Conservation (phyloP, 257 asterid genomes). For the Paulownia fortunei region DNA sequence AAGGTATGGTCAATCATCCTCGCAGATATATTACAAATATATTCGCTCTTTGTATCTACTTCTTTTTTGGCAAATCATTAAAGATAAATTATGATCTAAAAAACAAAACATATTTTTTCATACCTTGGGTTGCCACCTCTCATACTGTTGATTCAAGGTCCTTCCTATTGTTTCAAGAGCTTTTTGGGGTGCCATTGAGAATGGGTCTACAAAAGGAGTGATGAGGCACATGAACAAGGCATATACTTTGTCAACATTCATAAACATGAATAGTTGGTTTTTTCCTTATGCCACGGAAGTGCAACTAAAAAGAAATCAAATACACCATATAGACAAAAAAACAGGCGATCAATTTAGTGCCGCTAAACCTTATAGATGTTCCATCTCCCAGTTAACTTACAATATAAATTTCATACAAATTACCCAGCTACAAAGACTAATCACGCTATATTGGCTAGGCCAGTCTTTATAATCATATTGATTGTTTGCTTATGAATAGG, state of each 20-base stretch:
- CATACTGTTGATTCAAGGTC: constrained; percentile 61
- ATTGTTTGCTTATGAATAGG: not conserved
- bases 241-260: constrained; percentile 1
- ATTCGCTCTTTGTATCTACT: not conserved
- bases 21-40: constrained; percentile 18
- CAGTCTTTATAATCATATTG: too few relatives aligned
- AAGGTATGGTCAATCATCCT: constrained; percentile 17
- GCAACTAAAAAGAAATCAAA: not conserved
- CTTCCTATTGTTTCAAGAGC: constrained; percentile 62
- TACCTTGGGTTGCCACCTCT: constrained; percentile 88
- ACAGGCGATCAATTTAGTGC: not conserved
- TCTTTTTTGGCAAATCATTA: constrained; percentile 3
- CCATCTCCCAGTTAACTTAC: not conserved
- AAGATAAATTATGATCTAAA: not conserved
- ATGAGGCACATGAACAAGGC: constrained; percentile 32
- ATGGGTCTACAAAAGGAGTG: constrained; percentile 66
- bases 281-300: not conserved
- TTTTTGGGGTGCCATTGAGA: constrained; percentile 65
- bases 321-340: not conserved
- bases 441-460: too few relatives aligned
- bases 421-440: too few relatives aligned
- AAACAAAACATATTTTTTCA: constrained; percentile 21
- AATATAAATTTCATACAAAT: too few relatives aligned
- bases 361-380: not conserved
- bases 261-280: not conserved